Conservation (phyloP, 176 grass and related monocot species). For the Lolium multiflorum region DNA sequence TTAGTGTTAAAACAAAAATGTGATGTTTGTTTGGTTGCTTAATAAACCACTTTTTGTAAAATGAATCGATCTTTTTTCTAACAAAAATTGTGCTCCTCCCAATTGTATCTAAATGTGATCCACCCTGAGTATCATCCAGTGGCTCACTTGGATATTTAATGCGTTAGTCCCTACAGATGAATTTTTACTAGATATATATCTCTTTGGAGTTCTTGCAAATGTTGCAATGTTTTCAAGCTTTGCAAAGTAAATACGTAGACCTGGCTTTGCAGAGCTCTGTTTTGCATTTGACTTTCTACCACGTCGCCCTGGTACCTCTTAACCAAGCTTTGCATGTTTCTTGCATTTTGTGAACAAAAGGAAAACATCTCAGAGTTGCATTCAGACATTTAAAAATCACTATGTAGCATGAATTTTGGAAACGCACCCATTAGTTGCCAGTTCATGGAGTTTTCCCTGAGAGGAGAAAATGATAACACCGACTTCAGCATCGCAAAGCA, state of each 20-base stretch:
- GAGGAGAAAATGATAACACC: constrained; percentile 60
- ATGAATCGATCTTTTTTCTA: background rate
- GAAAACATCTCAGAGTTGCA: constrained; percentile 39
- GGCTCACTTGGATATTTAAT: background rate
- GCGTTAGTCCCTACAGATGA: background rate
- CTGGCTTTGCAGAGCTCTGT: constrained; percentile 41
- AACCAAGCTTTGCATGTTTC: constrained; percentile 58
- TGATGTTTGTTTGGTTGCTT: background rate
- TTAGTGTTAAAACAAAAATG: background rate
- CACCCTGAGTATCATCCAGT: background rate
- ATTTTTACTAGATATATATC: background rate
- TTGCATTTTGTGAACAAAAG: constrained; percentile 44
- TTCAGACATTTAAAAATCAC: background rate
- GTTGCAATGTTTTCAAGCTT: constrained; percentile 8
- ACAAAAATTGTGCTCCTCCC: background rate
- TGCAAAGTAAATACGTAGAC: constrained; percentile 32
- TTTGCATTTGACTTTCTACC: constrained; percentile 36
- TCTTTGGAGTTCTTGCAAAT: background rate
- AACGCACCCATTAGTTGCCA: constrained; percentile 58
- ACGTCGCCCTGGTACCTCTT: constrained; percentile 51
- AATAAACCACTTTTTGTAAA: background rate
- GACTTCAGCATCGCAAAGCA: constrained; percentile 53
- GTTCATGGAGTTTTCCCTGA: constrained; percentile 52
- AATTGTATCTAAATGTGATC: constrained; percentile 31
- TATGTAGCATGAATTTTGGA: constrained; percentile 34